A percentile compares a stretch with the other conserved stretches of the same genome.
phyloP scores from a whole-genome alignment of 2,329 filamentous ascomycete genomes.

The Acrodontium crateriforme region DNA sequence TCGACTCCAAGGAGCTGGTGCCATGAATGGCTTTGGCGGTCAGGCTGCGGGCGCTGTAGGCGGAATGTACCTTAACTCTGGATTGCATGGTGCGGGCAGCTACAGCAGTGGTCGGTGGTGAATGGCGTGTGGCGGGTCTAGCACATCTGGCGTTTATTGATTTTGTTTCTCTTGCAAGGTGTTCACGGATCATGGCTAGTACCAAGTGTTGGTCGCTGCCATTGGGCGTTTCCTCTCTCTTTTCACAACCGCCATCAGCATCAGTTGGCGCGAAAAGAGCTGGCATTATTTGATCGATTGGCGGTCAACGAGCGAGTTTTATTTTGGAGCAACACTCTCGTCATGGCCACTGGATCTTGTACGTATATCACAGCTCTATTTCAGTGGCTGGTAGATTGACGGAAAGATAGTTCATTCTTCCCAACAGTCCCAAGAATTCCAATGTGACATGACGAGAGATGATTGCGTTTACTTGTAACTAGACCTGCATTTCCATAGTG shows the following conservation, averaged over 20 bases:
- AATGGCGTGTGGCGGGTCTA: constrained; percentile 7
- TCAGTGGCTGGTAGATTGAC: constrained; percentile 22
- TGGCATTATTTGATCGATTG: too few species aligned
- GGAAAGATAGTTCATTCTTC: constrained; percentile 17
- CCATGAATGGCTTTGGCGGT: constrained; percentile 1
- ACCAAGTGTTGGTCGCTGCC: too few species aligned
- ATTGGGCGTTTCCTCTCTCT: too few species aligned
- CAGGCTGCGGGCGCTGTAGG: constrained; percentile 2
- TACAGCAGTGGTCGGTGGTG: constrained; percentile 18
- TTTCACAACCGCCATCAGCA: too few species aligned
- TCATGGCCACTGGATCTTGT: too few species aligned
- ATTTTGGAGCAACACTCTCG: too few species aligned
- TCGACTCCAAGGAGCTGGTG: constrained; percentile 8
- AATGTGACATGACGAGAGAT: constrained; percentile 3
- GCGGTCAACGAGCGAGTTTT: too few species aligned
- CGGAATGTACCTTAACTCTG: constrained; percentile 4
- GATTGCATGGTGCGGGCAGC: constrained; percentile 14
- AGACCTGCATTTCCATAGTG: constrained; percentile 1
- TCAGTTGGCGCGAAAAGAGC: too few species aligned
- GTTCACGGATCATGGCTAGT: constrained; percentile 2
- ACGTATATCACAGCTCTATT: constrained; percentile 18
- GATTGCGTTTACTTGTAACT: too few species aligned
- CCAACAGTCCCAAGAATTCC: neutral
- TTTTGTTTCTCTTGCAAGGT: neutral
- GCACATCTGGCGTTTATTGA: neutral